These are phyloP conservation scores for Chytriomyces sp. DNA, from an alignment of 192 early-diverging fungal genomes.

Conservation along the genomic window DNA sequence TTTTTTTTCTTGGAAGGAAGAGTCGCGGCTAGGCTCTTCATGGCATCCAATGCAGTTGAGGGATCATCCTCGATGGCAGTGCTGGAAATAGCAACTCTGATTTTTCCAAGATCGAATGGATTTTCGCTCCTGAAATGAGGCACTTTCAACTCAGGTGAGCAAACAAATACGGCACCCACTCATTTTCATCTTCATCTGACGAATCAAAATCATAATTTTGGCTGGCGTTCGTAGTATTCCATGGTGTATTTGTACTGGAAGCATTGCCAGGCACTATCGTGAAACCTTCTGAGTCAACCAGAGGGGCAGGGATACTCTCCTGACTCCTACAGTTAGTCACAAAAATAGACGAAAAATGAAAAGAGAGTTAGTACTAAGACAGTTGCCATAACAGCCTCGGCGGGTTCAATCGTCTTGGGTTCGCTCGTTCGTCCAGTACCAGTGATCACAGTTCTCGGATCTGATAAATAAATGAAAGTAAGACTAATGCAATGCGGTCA, in stretches of 20 bases:
- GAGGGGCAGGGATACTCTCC: not conserved
- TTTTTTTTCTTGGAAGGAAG: slow-evolving; percentile 26
- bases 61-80: slow-evolving; percentile 41
- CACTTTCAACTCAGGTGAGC: no score
- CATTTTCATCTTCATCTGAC: slow-evolving; percentile 15
- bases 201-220: slow-evolving; percentile 28
- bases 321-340: not conserved
- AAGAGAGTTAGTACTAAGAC: no score
- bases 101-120: not conserved
- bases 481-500: no score
- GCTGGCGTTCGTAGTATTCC: slow-evolving; percentile 20
- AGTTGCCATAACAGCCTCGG: not conserved
- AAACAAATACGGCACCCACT: not conserved
- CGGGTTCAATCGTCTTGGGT: not conserved
- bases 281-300: slow-evolving; percentile 45
- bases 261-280: slow-evolving; percentile 30
- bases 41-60: slow-evolving; percentile 10
- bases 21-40: slow-evolving; percentile 34
- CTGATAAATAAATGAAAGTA: no score
- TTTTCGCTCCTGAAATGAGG: not conserved
- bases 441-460: no score
- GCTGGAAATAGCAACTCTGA: slow-evolving; percentile 40
- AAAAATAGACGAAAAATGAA: not conserved
- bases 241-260: slow-evolving; percentile 3
- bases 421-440: no score